phyloP scores from a whole-genome alignment of 108 stramenopile species.

The Asterionellopsis glacialis region DNA sequence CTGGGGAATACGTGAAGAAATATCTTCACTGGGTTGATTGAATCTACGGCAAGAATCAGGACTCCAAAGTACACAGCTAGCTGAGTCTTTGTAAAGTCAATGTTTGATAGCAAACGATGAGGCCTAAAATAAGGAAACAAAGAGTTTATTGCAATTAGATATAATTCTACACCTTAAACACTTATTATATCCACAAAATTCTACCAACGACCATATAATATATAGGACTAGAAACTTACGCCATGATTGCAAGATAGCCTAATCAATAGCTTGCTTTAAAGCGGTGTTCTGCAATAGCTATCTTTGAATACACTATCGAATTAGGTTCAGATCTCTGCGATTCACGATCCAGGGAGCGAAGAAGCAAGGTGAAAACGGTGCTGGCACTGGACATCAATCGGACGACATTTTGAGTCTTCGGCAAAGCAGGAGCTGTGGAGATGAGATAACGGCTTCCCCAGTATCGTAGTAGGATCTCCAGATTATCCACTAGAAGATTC shows the following conservation, averaged over 20 bases:
- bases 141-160: not conserved
- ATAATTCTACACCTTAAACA: not conserved
- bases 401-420: no score
- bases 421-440: no score
- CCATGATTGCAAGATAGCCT: not conserved
- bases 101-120: constrained; percentile 4
- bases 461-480: no score
- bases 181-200: not conserved
- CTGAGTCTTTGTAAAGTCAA: constrained; percentile 84
- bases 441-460: no score
- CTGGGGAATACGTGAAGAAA: constrained; percentile 79
- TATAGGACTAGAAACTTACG: not conserved
- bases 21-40: constrained; percentile 91
- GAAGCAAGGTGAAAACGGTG: no score
- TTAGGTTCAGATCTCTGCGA: no score
- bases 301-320: no score
- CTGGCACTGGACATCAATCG: no score
- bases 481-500: no score
- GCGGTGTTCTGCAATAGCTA: no score
- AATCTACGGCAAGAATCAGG: constrained; percentile 80
- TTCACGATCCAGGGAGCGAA: no score
- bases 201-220: not conserved
- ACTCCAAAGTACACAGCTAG: constrained; percentile 72
- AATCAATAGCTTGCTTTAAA: no score
- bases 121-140: not conserved